Percentiles rank a stretch among this genome's conserved stretches.
Conservation (phyloP, 1,284 basidiomycete species). For the Trichosporon sp. region DNA sequence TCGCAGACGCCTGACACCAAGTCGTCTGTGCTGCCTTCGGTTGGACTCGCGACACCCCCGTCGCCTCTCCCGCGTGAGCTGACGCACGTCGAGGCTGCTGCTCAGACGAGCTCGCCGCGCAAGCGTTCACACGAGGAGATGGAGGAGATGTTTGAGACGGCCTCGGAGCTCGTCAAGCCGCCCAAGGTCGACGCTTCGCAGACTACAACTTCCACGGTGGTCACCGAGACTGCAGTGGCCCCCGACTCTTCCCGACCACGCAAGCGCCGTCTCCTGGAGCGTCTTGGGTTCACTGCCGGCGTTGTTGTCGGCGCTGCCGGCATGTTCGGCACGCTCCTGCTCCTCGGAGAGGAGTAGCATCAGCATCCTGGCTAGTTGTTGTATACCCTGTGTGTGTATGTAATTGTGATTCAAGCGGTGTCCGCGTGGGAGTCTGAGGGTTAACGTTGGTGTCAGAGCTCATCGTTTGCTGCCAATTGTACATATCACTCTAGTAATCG, state of each 20-base stretch:
- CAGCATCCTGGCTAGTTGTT: not conserved
- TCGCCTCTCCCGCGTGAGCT: not conserved
- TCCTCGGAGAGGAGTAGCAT: not conserved
- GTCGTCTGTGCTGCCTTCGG: not conserved
- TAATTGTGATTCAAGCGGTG: not conserved
- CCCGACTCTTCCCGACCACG: not conserved
- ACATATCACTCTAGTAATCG: conserved; percentile 44
- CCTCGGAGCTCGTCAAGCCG: not conserved
- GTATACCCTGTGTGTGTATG: conserved; percentile 19
- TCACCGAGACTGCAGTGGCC: not conserved
- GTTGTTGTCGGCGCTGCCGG: conserved; percentile 7
- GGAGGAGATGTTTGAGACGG: not conserved
- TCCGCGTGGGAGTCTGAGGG: not conserved
- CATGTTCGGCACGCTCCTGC: conserved; percentile 9
- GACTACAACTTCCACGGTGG: not conserved
- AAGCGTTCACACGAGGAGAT: not conserved
- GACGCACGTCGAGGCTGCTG: not conserved
- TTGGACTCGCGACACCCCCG: conserved; percentile 11
- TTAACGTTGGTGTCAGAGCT: too few species aligned
- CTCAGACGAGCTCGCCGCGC: conserved; percentile 1
- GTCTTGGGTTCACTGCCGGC: conserved; percentile 7
- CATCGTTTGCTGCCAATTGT: too few species aligned
- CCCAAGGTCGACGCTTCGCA: not conserved
- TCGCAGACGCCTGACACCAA: conserved; percentile 12
- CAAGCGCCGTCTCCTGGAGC: conserved; percentile 11